Percentiles rank a stretch among this genome's conserved stretches.
These are phyloP conservation scores for Pseudogymnoascus sp. DNA, from an alignment of 2,329 filamentous ascomycete genomes.

Conservation along the genomic window DNA sequence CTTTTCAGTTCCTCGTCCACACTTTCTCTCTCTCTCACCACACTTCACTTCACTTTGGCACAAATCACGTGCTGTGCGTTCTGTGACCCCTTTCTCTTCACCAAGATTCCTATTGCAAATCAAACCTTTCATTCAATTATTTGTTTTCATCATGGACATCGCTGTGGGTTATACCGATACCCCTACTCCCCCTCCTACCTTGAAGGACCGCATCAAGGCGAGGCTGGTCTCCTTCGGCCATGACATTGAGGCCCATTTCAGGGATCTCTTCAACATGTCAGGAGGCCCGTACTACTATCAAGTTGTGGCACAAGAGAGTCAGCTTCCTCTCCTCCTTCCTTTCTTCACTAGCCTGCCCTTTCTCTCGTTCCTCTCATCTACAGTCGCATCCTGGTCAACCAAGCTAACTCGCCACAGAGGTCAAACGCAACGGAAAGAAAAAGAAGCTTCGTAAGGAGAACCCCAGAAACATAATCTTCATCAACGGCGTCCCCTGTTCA, in stretches of 20 bases:
- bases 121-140: not conserved
- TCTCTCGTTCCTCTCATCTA: not conserved
- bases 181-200: not conserved
- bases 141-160: not conserved
- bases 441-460: not conserved
- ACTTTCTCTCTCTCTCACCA: not conserved
- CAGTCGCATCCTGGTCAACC: not conserved
- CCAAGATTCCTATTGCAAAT: not conserved
- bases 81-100: not conserved
- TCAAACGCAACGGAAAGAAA: not conserved
- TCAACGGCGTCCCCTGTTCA: not conserved
- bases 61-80: not conserved
- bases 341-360: not conserved
- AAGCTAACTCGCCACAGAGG: not conserved
- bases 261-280: not conserved
- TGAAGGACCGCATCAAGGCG: not conserved
- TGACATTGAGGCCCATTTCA: not conserved
- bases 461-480: not conserved
- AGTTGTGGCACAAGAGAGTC: not conserved
- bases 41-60: not conserved
- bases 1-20: not conserved
- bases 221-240: not conserved
- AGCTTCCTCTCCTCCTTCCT: not conserved
- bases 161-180: not conserved
- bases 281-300: not conserved